These are phyloP conservation scores for Dactylellina drechsleri DNA, from an alignment of 2,329 filamentous ascomycete species.

Conservation along the genomic window DNA sequence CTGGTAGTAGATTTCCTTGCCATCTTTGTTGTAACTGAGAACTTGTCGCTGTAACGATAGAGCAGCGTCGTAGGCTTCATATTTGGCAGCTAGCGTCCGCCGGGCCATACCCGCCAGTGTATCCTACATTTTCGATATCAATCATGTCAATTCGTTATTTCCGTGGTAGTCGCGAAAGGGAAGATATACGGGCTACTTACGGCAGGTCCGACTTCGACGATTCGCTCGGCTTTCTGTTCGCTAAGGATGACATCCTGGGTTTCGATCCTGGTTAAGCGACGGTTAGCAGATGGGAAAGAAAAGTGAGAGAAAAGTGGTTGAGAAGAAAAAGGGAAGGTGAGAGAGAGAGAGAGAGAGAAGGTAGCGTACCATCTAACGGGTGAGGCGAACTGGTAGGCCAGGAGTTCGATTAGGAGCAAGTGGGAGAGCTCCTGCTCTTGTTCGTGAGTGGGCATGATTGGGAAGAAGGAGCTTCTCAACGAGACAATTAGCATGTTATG, in stretches of 20 bases:
- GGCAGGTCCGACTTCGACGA: conserved; percentile 96
- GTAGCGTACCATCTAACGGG: conserved; percentile 82
- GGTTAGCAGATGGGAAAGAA: conserved; percentile 4
- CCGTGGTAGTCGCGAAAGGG: background rate
- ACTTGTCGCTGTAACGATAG: conserved; percentile 97
- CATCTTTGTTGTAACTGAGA: conserved; percentile 98
- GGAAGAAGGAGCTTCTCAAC: too few species aligned
- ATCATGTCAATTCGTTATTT: background rate
- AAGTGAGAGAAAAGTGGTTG: background rate
- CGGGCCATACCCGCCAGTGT: conserved; percentile 98
- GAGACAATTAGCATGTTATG: conserved; percentile 69
- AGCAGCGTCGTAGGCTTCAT: conserved; percentile 97
- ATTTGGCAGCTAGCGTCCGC: conserved; percentile 93
- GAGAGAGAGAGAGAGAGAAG: background rate
- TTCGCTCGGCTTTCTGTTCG: conserved; percentile 93
- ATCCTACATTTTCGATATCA: conserved; percentile 65
- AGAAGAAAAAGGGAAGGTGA: conserved; percentile 35
- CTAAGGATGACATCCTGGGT: conserved; percentile 99
- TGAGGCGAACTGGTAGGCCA: conserved; percentile 98
- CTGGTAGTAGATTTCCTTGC: conserved; percentile 99
- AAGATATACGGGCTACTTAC: conserved; percentile 20
- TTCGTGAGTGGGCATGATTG: conserved; percentile 73
- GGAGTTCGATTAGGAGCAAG: conserved; percentile 96
- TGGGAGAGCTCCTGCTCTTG: conserved; percentile 97
- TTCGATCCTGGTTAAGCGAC: conserved; percentile 72